A percentile compares a stretch with the other conserved stretches of the same genome.
Evolutionary conservation across 306 rosid genomes (phyloP).

Genomic region (Rosa multiflora): DNA sequence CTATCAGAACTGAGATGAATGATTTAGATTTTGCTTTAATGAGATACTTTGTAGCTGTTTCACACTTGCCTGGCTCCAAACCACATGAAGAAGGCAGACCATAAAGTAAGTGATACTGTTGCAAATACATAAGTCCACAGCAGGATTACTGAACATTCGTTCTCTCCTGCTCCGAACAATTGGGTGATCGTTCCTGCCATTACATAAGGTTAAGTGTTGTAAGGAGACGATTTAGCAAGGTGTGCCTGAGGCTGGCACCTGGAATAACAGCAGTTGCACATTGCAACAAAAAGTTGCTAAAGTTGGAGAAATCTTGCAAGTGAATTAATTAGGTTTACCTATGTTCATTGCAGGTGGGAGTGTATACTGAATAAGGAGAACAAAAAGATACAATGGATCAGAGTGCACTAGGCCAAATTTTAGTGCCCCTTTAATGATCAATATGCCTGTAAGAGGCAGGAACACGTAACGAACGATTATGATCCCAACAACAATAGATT

Average conservation of each 20-base stretch:
- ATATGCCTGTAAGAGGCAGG: conserved; percentile 58
- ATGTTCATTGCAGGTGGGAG: conserved; percentile 83
- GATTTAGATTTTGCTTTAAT: not conserved
- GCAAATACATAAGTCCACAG: conserved; percentile 66
- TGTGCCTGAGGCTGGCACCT: not conserved
- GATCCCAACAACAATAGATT: conserved; percentile 49
- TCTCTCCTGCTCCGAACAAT: conserved; percentile 72
- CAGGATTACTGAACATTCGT: conserved; percentile 71
- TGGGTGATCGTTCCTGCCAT: conserved; percentile 67
- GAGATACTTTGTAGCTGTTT: not conserved
- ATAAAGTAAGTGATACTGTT: conserved; percentile 65
- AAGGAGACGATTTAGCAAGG: not conserved
- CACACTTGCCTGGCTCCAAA: conserved; percentile 35
- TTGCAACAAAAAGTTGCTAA: not conserved
- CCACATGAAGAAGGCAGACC: conserved; percentile 81
- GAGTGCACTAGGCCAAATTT: conserved; percentile 53
- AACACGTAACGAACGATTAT: conserved; percentile 51
- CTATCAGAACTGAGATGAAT: not conserved
- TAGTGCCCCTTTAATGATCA: conserved; percentile 52
- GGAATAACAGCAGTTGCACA: not conserved
- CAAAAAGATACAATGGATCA: conserved; percentile 72
- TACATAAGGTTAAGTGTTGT: not conserved
- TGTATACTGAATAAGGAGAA: conserved; percentile 78
- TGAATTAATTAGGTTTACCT: conserved; percentile 32
- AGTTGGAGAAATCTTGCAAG: not conserved